A percentile compares a stretch with the other conserved stretches of the same genome.
These are phyloP conservation scores for Anthostomella pinea DNA, from an alignment of 2,329 filamentous ascomycete species.

Conservation along the genomic window DNA sequence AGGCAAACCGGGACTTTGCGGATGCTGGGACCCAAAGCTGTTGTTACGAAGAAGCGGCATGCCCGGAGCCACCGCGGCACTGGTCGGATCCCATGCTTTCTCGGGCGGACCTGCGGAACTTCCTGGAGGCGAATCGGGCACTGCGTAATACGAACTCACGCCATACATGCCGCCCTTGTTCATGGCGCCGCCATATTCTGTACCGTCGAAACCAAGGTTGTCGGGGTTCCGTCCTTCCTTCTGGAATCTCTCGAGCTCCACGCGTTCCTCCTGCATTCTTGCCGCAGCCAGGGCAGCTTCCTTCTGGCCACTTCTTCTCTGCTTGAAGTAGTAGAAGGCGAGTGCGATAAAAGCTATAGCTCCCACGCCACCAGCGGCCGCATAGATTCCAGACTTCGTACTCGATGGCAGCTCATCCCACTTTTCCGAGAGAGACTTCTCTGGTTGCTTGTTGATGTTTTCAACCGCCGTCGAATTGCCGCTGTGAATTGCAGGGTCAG, in stretches of 20 bases:
- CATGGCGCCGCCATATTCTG: constrained; percentile 8
- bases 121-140: constrained; percentile 18
- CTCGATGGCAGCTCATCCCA: constrained; percentile 49
- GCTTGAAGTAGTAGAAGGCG: constrained; percentile 53
- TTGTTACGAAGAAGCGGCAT: constrained; percentile 14
- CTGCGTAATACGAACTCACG: constrained; percentile 11
- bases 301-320: constrained; percentile 49
- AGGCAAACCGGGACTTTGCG: constrained; percentile 22
- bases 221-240: constrained; percentile 49
- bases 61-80: constrained; percentile 3
- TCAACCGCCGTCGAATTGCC: constrained; percentile 57
- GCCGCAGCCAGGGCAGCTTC: constrained; percentile 49
- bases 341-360: constrained; percentile 31
- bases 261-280: constrained; percentile 44
- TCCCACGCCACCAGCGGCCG: constrained; percentile 44
- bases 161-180: constrained; percentile 14
- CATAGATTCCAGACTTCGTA: constrained; percentile 54
- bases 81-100: constrained; percentile 18
- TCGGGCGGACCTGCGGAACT: constrained; percentile 17
- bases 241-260: constrained; percentile 50
- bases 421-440: constrained; percentile 49
- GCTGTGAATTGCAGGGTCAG: constrained; percentile 28
- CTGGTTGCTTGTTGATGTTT: constrained; percentile 36
- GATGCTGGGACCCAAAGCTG: constrained; percentile 17
- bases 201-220: constrained; percentile 16